These are phyloP conservation scores for Aphanoascus verrucosus DNA, from an alignment of 2,329 filamentous ascomycete genomes.

Conservation along the genomic window DNA sequence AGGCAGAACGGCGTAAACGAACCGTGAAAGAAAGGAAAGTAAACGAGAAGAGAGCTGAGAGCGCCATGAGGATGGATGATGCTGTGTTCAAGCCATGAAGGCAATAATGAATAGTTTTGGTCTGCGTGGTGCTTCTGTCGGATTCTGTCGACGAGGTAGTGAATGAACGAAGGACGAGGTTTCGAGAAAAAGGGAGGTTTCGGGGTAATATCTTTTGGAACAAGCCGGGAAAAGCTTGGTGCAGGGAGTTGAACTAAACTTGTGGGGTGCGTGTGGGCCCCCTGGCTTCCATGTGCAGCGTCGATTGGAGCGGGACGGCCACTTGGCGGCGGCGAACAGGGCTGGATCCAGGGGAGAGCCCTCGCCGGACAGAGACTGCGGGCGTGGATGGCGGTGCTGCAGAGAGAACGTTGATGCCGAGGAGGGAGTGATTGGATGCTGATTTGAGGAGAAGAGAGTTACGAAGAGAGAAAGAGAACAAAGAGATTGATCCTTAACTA, in stretches of 20 bases:
- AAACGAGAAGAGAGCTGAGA: neutral
- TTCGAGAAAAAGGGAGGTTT: neutral
- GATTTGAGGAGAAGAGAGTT: no score
- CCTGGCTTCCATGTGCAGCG: slow-evolving; percentile 5
- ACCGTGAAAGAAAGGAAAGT: slow-evolving; percentile 10
- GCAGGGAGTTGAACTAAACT: neutral
- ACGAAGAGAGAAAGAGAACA: no score
- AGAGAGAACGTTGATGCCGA: neutral
- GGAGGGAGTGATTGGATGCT: no score
- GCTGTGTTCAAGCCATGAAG: slow-evolving; percentile 5
- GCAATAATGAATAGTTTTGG: neutral
- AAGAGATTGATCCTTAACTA: no score
- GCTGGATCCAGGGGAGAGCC: neutral
- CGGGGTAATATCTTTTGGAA: neutral
- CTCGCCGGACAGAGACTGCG: neutral
- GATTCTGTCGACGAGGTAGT: neutral
- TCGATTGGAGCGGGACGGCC: slow-evolving; percentile 1
- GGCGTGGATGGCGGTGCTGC: neutral
- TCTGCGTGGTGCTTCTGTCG: neutral
- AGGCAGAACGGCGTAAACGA: slow-evolving; percentile 9
- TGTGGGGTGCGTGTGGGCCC: neutral
- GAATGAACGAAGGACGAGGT: neutral
- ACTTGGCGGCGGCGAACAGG: neutral
- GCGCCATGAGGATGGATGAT: slow-evolving; percentile 3
- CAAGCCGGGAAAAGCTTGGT: neutral